Conservation (phyloP, 2,329 filamentous ascomycete species). For the Trichoderma endophyticum region DNA sequence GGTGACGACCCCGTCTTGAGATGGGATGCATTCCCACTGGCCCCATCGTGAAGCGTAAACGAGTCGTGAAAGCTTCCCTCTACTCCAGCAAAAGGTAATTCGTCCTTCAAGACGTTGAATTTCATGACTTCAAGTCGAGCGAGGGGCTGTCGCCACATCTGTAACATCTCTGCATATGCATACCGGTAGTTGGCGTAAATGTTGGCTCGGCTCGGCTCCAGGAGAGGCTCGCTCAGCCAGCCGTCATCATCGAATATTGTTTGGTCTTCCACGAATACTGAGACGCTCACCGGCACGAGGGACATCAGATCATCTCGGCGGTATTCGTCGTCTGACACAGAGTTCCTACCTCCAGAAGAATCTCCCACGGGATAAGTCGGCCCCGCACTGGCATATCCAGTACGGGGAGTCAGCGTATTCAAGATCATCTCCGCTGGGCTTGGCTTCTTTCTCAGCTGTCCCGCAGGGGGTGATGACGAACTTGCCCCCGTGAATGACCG, state of each 20-base stretch:
- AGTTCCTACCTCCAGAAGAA: constrained; percentile 47
- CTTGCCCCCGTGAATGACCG: constrained; percentile 39
- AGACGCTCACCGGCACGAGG: constrained; percentile 50
- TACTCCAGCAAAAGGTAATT: constrained; percentile 31
- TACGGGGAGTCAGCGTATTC: constrained; percentile 49
- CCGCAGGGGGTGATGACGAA: constrained; percentile 44
- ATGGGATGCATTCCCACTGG: constrained; percentile 33
- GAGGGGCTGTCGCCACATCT: constrained; percentile 62
- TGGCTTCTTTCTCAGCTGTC: constrained; percentile 48
- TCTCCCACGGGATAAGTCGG: constrained; percentile 45
- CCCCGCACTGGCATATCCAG: constrained; percentile 49
- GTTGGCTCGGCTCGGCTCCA: constrained; percentile 48
- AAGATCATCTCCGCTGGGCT: constrained; percentile 62
- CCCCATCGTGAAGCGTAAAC: constrained; percentile 39
- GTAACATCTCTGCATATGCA: constrained; percentile 65
- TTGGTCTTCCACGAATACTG: constrained; percentile 57
- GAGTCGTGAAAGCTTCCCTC: constrained; percentile 37
- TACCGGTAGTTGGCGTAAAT: constrained; percentile 60
- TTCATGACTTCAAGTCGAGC: constrained; percentile 65
- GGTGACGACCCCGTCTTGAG: constrained; percentile 45
- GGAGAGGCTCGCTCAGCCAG: constrained; percentile 57
- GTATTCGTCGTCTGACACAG: constrained; percentile 53
- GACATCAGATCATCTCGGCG: constrained; percentile 45
- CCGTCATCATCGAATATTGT: constrained; percentile 67
- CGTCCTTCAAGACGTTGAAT: constrained; percentile 60